A percentile compares a stretch with the other conserved stretches of the same genome.
Conservation (phyloP, 2,329 filamentous ascomycete species). For the Aspergillus terreus region DNA sequence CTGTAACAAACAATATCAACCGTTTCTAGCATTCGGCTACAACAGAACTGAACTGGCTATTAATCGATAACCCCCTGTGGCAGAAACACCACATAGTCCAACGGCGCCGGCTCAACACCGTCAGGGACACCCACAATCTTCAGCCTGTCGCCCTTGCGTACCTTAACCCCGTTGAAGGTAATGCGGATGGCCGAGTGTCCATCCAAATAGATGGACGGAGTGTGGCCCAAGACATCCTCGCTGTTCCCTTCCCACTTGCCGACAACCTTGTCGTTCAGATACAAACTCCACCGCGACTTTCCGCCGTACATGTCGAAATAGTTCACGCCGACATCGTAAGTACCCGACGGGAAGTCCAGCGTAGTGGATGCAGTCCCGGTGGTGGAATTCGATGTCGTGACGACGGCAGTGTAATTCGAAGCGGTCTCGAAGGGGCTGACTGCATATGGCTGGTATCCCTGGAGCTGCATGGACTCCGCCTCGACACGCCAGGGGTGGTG, state of each 20-base stretch:
- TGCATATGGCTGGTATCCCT: constrained; percentile 52
- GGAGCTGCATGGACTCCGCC: constrained; percentile 61
- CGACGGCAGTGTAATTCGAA: constrained; percentile 53
- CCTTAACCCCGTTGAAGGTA: constrained; percentile 52
- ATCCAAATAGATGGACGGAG: constrained; percentile 57
- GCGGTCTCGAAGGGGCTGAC: constrained; percentile 61
- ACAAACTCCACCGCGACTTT: constrained; percentile 53
- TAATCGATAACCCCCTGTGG: constrained; percentile 57
- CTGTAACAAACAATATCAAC: too few species aligned
- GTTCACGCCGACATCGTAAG: constrained; percentile 62
- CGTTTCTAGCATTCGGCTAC: too few species aligned
- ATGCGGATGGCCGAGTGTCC: constrained; percentile 63
- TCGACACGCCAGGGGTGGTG: constrained; percentile 65
- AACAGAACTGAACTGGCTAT: too few species aligned
- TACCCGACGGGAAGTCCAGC: constrained; percentile 49
- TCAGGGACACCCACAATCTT: constrained; percentile 56
- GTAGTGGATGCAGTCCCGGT: constrained; percentile 47
- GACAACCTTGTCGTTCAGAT: constrained; percentile 50
- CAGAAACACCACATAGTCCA: constrained; percentile 65
- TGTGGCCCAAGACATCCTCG: constrained; percentile 59
- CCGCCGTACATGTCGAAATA: constrained; percentile 64
- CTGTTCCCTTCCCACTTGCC: constrained; percentile 59
- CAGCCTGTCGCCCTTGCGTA: constrained; percentile 51
- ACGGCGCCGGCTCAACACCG: constrained; percentile 60
- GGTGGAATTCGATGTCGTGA: constrained; percentile 53